These are phyloP conservation scores for Sarocladiaceae sp. DNA, from an alignment of 2,329 filamentous ascomycete species.

Conservation along the genomic window DNA sequence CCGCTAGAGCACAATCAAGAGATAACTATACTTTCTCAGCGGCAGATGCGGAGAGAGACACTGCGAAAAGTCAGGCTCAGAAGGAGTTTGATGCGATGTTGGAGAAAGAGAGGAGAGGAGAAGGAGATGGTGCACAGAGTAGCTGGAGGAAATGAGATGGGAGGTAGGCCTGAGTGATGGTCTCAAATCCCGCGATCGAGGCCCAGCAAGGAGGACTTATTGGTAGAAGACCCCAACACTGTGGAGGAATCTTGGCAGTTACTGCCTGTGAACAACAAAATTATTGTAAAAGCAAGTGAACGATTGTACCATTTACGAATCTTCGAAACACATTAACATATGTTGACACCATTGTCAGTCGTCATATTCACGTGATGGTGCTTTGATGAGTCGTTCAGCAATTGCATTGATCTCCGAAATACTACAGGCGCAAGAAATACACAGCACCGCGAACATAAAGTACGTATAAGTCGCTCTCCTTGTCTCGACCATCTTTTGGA, in stretches of 20 bases:
- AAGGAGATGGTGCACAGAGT: conserved; percentile 22
- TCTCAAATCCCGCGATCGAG: too few relatives aligned
- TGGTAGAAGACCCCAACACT: too few relatives aligned
- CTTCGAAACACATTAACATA: not conserved
- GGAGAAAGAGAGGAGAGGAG: conserved; percentile 36
- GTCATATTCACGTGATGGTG: not conserved
- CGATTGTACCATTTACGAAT: too few relatives aligned
- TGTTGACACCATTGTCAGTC: not conserved
- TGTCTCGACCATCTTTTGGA: too few relatives aligned
- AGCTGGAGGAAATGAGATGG: too few relatives aligned
- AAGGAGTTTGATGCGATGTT: conserved; percentile 46
- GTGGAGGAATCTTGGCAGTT: too few relatives aligned
- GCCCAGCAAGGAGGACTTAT: too few relatives aligned
- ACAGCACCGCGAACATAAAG: not conserved
- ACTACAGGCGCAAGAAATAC: not conserved
- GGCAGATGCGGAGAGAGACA: conserved; percentile 31
- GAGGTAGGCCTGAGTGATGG: too few relatives aligned
- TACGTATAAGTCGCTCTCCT: not conserved
- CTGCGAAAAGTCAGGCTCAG: conserved; percentile 42
- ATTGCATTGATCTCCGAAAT: not conserved
- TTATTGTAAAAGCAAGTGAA: too few relatives aligned
- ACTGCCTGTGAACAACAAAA: too few relatives aligned
- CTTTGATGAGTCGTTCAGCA: not conserved
- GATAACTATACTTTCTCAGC: conserved; percentile 30
- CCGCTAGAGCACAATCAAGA: conserved; percentile 13